Evolutionary conservation across 345 rosid genomes (phyloP), one percentile per base, ranked within the genome.

Genomic region (Euphorbia tirucalli): DNA sequence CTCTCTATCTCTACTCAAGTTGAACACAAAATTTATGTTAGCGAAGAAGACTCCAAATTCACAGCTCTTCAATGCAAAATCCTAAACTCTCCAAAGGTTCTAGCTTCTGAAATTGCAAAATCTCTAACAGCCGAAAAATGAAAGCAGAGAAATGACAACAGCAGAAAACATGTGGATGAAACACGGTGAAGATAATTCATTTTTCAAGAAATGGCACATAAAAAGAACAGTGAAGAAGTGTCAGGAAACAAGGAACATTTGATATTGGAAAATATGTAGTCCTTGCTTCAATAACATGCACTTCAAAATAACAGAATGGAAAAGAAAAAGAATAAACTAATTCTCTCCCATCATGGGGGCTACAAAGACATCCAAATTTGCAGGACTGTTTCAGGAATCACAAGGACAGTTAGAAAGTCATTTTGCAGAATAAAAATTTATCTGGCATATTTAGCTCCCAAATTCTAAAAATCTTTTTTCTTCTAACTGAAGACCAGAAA

Each of bases 1-100:
- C 7, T n/a, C 57, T 52, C 57, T 25, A 52, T 52, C 57, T 52
- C 57, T n/a, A 52, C 57, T 19, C 57, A 52, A n/a, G 57, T n/a
- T 52, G 10, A 52, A 52, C 24, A 52, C 4, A 19, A 52, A 19
- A 50, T 0, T 50, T 50, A 18, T 50, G 19, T 18, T 50, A 50
- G 22, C 3, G 56, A 52, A 52, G 22, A 52, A 21, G 9, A 19
- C 25, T n/a, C 1, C 22, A 19, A n/a, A 52, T 19, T 52, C 57
- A 52, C 57, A n/a, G n/a, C n/a, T n/a, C n/a, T n/a, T n/a, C n/a
- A n/a, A n/a, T n/a, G n/a, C n/a, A n/a, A n/a, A n/a, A n/a, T 19
- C 1, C 54, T 14, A 11, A 49, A 49, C 15, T 49, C 54, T 49
- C 54, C 54, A 49, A 11, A 49, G 15, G n/a, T 49, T 49, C 54